Evolutionary conservation across 139 green algal species (phyloP), one percentile per base, ranked within the genome.

Genomic region (Picochlorum costavermella): DNA sequence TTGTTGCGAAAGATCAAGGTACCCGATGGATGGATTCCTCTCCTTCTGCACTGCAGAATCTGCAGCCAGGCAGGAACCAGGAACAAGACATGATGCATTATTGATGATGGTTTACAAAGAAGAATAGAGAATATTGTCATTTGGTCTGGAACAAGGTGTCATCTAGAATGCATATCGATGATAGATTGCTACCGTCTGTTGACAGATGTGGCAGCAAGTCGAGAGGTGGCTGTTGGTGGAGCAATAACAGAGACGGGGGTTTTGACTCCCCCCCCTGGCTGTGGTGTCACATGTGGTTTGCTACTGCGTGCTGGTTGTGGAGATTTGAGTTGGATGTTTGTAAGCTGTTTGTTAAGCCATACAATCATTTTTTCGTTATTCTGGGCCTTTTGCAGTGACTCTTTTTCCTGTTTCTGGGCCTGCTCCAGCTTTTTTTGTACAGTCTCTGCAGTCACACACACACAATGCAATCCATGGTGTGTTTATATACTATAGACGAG

Each of bases 321-420:
- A 4, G 46, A 6, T 23, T 53, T 53, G 46, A 92, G 67, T 74
- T 89, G 79, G 25, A 84, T 82, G 31, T 86, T 83, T 2, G 81
- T 94, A 5, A 93, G 81, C 79, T 94, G 89, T 37, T 82, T 80
- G 75, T 97, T 96, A 6, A 97, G 82, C 91, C 91, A 97, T 1
- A 84, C 69, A 28, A 97, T 95, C 87, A 97, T 95, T 69, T 95
- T 81, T 70, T 96, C 84, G 63, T 93, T 95, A 14, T 53, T 53
- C 0, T 53, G 16, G 2, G 46, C 46, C 46, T 53, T 53, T 53
- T 28, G 46, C 73, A 75, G 81, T 64, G 87, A 64, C 69, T 91
- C 75, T 76, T 92, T 80, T 69, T 61, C 31, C 64, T 94, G 92
- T 31, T 72, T 57, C n/a, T 89, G 77, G 49, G 77, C 49, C 62